phyloP scores from a whole-genome alignment of 164 flowering plant species.

The Tetrastigma voinierianum region DNA sequence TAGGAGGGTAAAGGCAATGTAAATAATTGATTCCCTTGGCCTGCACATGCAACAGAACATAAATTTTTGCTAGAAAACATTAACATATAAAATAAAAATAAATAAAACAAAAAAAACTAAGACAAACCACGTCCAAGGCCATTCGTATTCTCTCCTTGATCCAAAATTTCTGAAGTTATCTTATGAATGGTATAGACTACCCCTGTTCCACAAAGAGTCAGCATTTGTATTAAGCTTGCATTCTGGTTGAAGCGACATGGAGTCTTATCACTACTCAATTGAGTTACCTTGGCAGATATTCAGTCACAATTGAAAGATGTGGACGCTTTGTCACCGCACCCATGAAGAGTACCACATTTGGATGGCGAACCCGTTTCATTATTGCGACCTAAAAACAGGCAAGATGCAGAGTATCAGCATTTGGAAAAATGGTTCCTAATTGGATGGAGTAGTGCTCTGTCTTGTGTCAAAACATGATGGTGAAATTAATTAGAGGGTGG shows the following conservation, averaged over 20 bases:
- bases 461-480: no score
- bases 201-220: constrained; percentile 53
- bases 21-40: constrained; percentile 96
- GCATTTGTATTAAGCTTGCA: background rate
- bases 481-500: no score
- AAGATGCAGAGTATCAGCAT: no score
- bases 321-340: constrained; percentile 97
- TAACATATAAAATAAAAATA: background rate
- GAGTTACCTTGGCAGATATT: constrained; percentile 84
- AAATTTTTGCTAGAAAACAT: constrained; percentile 1
- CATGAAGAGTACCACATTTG: constrained; percentile 97
- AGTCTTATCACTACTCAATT: background rate
- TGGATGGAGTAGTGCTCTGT: no score
- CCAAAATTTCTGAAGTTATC: constrained; percentile 72
- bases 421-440: no score
- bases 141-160: constrained; percentile 84
- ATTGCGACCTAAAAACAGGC: constrained; percentile 69
- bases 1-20: constrained; percentile 79
- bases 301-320: constrained; percentile 91
- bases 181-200: constrained; percentile 85
- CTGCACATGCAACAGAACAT: constrained; percentile 35
- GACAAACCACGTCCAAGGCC: constrained; percentile 97
- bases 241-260: background rate
- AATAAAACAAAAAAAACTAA: background rate
- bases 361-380: constrained; percentile 97